Evolutionary conservation across 305 asterid genomes (phyloP), one percentile per base, ranked within the genome.

Genomic region (Solanum aculeatissimum): DNA sequence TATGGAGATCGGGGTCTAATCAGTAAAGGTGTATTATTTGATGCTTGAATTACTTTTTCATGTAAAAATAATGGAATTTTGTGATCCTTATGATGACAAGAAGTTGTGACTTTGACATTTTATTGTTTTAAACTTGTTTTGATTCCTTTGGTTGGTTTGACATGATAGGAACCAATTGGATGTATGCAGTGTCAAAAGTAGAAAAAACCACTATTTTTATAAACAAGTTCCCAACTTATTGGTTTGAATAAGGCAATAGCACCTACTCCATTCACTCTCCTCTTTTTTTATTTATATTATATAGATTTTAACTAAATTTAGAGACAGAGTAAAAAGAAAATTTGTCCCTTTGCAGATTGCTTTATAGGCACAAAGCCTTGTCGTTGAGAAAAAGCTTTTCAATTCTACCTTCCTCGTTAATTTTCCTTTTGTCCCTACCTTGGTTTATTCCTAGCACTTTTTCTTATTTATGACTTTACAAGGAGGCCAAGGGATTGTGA

Each of bases 121-220:
- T 57, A 47, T 75, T 75, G 62, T 75, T 75, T 75, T 47, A 25
- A 75, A 25, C 42, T 84, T 84, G 65, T 83, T 85, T 80, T 83
- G 82, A 86, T 86, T 85, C 89, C 81, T 69, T 77, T 84, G 81
- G 68, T 83, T 40, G 79, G 85, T 54, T 43, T 53, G 66, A 43
- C 60, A 77, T 85, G 77, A 80, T 69, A 47, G 88, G 87, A 83
- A 75, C 88, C 88, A 85, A 86, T 62, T 88, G 55, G 87, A 86
- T 82, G 87, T 82, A 87, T 70, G 86, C 65, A 83, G 84, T 84
- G 85, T 71, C 68, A 82, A 57, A 78, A 85, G 85, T 80, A 82
- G 85, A 84, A 80, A 68, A 81, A 71, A 32, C 21, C 53, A 83
- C 23, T 83, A 85, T 82, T 82, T 87, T 81, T 77, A 15, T 51